These are phyloP conservation scores for Colletotrichum destructivum DNA, from an alignment of 2,329 filamentous ascomycete species.

Conservation along the genomic window DNA sequence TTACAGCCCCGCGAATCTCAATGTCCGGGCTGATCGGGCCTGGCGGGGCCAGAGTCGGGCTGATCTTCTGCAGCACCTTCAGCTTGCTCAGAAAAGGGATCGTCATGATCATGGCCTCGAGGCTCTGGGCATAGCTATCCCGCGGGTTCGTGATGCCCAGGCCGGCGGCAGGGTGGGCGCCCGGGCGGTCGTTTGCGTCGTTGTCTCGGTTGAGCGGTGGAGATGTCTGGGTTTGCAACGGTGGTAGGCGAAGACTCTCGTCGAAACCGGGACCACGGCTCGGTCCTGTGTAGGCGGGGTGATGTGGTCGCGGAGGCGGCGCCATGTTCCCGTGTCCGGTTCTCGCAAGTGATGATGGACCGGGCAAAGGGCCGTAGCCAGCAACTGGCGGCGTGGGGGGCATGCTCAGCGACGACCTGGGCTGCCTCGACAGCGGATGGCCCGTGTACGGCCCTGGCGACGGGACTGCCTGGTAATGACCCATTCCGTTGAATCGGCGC, in stretches of 20 bases:
- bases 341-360: conserved; percentile 36
- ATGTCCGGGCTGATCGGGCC: conserved; percentile 50
- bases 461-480: conserved; percentile 50
- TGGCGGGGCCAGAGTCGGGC: conserved; percentile 70
- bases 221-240: conserved; percentile 63
- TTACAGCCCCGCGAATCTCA: conserved; percentile 79
- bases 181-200: conserved; percentile 36
- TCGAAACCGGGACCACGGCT: conserved; percentile 59
- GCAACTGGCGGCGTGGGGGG: conserved; percentile 46
- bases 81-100: conserved; percentile 84
- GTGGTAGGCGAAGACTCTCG: conserved; percentile 68
- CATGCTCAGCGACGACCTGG: conserved; percentile 44
- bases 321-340: conserved; percentile 61
- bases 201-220: conserved; percentile 40
- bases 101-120: conserved; percentile 81
- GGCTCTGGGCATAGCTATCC: conserved; percentile 58
- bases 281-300: conserved; percentile 52
- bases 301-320: conserved; percentile 67
- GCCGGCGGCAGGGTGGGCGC: conserved; percentile 46
- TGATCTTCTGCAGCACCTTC: conserved; percentile 81
- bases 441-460: conserved; percentile 36
- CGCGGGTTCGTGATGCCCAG: conserved; percentile 46
- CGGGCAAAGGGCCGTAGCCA: conserved; percentile 49
- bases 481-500: conserved; percentile 69
- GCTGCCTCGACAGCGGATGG: conserved; percentile 33